Percentiles rank a stretch among this genome's conserved stretches.
Evolutionary conservation across 148 eudicot genomes (phyloP).

Genomic region (Cornus florida): DNA sequence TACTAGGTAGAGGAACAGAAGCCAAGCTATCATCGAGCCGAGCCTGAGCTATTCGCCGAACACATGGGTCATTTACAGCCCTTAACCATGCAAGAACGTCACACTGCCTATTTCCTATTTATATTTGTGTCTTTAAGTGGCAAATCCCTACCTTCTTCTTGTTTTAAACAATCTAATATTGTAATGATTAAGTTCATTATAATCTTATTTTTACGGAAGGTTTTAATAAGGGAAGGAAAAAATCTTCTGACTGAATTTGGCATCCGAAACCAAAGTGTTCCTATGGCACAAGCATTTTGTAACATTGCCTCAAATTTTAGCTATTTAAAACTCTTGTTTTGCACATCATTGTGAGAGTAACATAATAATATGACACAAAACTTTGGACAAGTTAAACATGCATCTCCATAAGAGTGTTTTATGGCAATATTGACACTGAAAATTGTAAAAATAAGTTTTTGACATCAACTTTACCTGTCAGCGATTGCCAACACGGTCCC

Average conservation of each 20-base stretch:
- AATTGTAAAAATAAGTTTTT: conserved; percentile 3
- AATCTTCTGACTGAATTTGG: neutral
- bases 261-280: neutral
- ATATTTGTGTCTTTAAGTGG: too few species aligned
- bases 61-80: too few species aligned
- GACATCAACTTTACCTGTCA: conserved; percentile 54
- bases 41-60: too few species aligned
- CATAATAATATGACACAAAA: neutral
- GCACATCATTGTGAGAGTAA: neutral
- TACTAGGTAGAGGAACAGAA: too few species aligned
- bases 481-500: conserved; percentile 83
- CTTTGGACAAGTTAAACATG: neutral
- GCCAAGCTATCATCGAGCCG: too few species aligned
- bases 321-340: neutral
- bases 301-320: neutral
- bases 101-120: too few species aligned
- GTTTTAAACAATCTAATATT: neutral
- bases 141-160: neutral
- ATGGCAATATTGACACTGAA: neutral
- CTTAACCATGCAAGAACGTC: too few species aligned
- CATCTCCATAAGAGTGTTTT: neutral
- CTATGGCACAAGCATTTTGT: neutral
- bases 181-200: too few species aligned
- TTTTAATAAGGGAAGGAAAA: too few species aligned
- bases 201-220: neutral